These are phyloP conservation scores for Breviolum minutum DNA, from an alignment of 73 alveolate genomes.

Conservation along the genomic window DNA sequence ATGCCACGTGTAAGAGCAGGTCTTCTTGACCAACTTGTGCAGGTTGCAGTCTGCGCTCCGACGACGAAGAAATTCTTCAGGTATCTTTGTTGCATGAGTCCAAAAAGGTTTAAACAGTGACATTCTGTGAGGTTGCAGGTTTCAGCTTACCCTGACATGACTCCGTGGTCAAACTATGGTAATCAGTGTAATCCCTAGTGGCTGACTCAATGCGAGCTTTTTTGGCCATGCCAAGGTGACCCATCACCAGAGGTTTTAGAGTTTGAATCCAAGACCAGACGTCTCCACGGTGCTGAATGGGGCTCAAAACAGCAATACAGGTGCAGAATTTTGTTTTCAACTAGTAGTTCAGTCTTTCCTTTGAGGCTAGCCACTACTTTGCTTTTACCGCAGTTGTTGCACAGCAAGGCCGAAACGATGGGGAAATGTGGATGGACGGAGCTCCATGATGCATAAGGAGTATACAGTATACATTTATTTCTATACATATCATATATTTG, in stretches of 20 bases:
- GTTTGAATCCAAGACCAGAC: not conserved
- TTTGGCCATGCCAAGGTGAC: not conserved
- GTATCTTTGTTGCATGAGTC: not conserved
- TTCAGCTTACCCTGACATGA: too few relatives aligned
- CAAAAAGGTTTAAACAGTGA: not conserved
- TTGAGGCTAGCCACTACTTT: conserved; percentile 71
- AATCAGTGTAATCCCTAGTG: too few relatives aligned
- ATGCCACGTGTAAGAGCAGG: too few relatives aligned
- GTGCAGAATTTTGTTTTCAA: too few relatives aligned
- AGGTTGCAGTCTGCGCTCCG: conserved; percentile 11
- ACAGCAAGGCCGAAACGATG: conserved; percentile 35
- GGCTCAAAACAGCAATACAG: too few relatives aligned
- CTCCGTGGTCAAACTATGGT: too few relatives aligned
- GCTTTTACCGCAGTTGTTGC: conserved; percentile 75
- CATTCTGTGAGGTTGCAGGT: too few relatives aligned
- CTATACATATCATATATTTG: not conserved
- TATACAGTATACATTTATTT: not conserved
- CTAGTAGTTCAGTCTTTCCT: not conserved
- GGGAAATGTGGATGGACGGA: not conserved
- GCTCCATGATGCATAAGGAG: not conserved
- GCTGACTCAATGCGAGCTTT: too few relatives aligned
- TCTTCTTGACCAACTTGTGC: not conserved
- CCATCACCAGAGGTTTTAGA: conserved; percentile 33
- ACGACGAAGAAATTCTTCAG: conserved; percentile 17
- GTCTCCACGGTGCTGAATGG: too few relatives aligned